Base-by-base conservation (phyloP, 768 basidiomycete species). In the Phaeotremella fagi region DNA sequence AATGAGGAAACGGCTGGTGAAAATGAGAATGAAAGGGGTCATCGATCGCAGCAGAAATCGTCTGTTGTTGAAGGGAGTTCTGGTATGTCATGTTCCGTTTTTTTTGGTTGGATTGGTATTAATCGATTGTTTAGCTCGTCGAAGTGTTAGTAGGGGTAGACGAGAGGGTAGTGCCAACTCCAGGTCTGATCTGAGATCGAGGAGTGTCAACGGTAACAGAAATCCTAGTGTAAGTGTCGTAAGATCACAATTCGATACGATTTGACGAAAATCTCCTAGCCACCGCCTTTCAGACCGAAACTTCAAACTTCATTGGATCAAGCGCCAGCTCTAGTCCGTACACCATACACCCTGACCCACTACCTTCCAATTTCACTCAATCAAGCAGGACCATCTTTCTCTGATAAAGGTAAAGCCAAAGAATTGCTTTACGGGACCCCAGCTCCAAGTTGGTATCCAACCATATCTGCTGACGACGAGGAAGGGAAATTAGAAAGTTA, bases 1-100 rank as follows among this genome's bases (percentile, higher is more conserved):
- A 63, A 70, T 20, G 68, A 70, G n/a, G 68, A 66, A 54, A 64
- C 64, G 4, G 61, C 61, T 1, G 68, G 62, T 4, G 65, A 67
- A 33, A 63, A 57, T 28, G 64, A 65, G 31, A 61, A 61, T 50
- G 63, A n/a, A n/a, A n/a, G n/a, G n/a, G n/a, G n/a, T n/a, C n/a
- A n/a, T n/a, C n/a, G n/a, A n/a, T n/a, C n/a, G n/a, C n/a, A n/a
- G n/a, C n/a, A n/a, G n/a, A n/a, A n/a, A n/a, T n/a, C n/a, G n/a
- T n/a, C n/a, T n/a, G n/a, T n/a, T n/a, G n/a, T n/a, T n/a, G n/a
- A n/a, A n/a, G n/a, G n/a, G n/a, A n/a, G n/a, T n/a, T n/a, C n/a
- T n/a, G n/a, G n/a, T n/a, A n/a, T n/a, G n/a, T n/a, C n/a, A n/a
- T n/a, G n/a, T n/a, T n/a, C n/a, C n/a, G n/a, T n/a, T n/a, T n/a